Conservation (phyloP, 2,329 filamentous ascomycete genomes). For the Catunica adiposa region DNA sequence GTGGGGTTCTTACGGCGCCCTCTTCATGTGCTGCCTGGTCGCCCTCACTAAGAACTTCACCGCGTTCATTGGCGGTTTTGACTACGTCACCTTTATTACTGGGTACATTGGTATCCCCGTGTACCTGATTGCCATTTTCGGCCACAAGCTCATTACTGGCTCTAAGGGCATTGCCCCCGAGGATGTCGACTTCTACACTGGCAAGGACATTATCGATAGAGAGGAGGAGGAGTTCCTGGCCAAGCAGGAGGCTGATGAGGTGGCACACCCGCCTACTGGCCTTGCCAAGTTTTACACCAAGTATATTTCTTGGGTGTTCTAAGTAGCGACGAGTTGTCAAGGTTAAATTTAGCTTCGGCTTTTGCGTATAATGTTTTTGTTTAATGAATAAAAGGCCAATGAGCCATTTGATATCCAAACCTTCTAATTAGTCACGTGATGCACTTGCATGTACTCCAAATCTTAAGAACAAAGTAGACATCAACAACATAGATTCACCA, state of each 20-base stretch:
- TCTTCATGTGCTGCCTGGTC: slow-evolving; percentile 56
- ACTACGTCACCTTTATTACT: slow-evolving; percentile 54
- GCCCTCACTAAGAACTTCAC: slow-evolving; percentile 70
- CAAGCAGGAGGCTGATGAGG: slow-evolving; percentile 19
- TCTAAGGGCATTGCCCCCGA: slow-evolving; percentile 38
- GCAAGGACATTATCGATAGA: slow-evolving; percentile 56
- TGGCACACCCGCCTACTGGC: slow-evolving; percentile 13
- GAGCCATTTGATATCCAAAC: not conserved
- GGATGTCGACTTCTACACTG: slow-evolving; percentile 52
- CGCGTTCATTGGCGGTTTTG: slow-evolving; percentile 41
- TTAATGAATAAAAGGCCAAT: not conserved
- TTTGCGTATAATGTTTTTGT: not conserved
- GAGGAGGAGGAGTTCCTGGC: slow-evolving; percentile 55
- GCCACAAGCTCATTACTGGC: slow-evolving; percentile 44
- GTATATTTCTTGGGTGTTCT: slow-evolving; percentile 16
- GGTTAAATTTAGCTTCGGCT: not conserved
- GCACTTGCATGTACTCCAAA: no score
- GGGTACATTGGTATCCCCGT: slow-evolving; percentile 63
- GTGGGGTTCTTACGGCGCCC: slow-evolving; percentile 48
- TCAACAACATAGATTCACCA: no score
- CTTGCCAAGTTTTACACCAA: slow-evolving; percentile 14
- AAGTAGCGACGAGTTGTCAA: not conserved
- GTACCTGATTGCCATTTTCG: slow-evolving; percentile 52
- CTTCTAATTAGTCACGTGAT: no score
- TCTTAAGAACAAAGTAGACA: no score